A percentile compares a stretch with the other conserved stretches of the same genome.
Evolutionary conservation across 805 yeast genomes (phyloP).

Genomic region (Ogataea zsoltii): DNA sequence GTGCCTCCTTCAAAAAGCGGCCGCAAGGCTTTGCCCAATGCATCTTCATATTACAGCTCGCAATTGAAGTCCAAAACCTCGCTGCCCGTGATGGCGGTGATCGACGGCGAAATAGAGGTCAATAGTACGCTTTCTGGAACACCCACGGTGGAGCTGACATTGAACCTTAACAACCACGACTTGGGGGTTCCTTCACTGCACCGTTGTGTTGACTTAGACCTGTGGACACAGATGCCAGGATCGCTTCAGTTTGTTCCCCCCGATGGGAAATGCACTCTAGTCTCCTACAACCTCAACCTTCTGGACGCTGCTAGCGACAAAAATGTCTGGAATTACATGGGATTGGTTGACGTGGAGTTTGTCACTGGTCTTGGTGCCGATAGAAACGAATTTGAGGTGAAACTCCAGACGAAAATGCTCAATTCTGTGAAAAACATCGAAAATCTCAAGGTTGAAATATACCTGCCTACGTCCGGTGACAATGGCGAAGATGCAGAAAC

Average conservation of each 20-base stretch:
- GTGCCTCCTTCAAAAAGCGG: slow-evolving; percentile 36
- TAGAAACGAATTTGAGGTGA: slow-evolving; percentile 64
- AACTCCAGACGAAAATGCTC: slow-evolving; percentile 46
- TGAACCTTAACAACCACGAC: slow-evolving; percentile 48
- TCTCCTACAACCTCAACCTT: slow-evolving; percentile 64
- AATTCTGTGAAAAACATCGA: slow-evolving; percentile 49
- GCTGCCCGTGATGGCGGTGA: slow-evolving; percentile 48
- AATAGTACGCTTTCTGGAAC: slow-evolving; percentile 73
- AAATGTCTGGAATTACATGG: slow-evolving; percentile 39
- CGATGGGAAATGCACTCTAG: slow-evolving; percentile 69
- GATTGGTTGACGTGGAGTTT: slow-evolving; percentile 57
- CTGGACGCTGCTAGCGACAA: slow-evolving; percentile 25
- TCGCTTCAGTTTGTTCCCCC: slow-evolving; percentile 78
- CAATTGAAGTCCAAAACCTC: slow-evolving; percentile 15
- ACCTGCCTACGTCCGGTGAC: slow-evolving; percentile 22
- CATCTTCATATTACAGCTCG: slow-evolving; percentile 34
- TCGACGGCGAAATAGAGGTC: slow-evolving; percentile 65
- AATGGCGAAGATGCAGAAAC: slow-evolving; percentile 15
- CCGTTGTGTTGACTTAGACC: slow-evolving; percentile 57
- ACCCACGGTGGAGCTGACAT: slow-evolving; percentile 65
- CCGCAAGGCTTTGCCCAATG: slow-evolving; percentile 4
- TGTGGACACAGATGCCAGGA: slow-evolving; percentile 50
- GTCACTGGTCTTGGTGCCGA: slow-evolving; percentile 51
- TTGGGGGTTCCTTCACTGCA: slow-evolving; percentile 69
- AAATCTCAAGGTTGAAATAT: slow-evolving; percentile 42